phyloP scores from a whole-genome alignment of 2,329 filamentous ascomycete species.

The Podosphaera xanthii region DNA sequence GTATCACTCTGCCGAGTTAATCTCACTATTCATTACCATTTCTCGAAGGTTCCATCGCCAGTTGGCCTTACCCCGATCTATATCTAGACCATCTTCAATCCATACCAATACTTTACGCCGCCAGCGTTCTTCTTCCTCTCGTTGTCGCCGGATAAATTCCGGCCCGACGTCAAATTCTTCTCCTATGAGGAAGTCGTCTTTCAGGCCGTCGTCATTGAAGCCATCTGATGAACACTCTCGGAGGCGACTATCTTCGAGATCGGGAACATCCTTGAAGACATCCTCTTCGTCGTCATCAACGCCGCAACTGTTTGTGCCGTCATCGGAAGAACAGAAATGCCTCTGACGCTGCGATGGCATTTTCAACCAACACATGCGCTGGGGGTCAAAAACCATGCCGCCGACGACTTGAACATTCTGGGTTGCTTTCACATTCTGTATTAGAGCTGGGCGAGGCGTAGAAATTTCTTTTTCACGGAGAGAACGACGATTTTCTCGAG shows the following conservation, averaged over 20 bases:
- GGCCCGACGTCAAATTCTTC: constrained; percentile 97
- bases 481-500: constrained; percentile 28
- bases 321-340: constrained; percentile 25
- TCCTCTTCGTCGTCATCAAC: constrained; percentile 73
- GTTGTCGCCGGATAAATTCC: constrained; percentile 71
- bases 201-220: constrained; percentile 31
- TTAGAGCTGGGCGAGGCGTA: constrained; percentile 53
- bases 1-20: not conserved
- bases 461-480: constrained; percentile 32
- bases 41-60: constrained; percentile 63
- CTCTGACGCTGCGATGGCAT: constrained; percentile 26
- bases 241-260: constrained; percentile 44
- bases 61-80: constrained; percentile 28
- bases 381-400: constrained; percentile 96
- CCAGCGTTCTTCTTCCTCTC: constrained; percentile 85
- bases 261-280: constrained; percentile 83
- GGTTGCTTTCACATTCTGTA: constrained; percentile 66
- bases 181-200: constrained; percentile 66
- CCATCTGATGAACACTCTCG: constrained; percentile 23
- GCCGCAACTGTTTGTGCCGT: constrained; percentile 40
- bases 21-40: constrained; percentile 20
- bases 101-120: constrained; percentile 69
- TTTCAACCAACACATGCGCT: constrained; percentile 95
- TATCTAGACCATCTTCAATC: constrained; percentile 30
- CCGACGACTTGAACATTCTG: constrained; percentile 83